Conservation (phyloP, 805 yeast species). For the Ogataea polymorpha region DNA sequence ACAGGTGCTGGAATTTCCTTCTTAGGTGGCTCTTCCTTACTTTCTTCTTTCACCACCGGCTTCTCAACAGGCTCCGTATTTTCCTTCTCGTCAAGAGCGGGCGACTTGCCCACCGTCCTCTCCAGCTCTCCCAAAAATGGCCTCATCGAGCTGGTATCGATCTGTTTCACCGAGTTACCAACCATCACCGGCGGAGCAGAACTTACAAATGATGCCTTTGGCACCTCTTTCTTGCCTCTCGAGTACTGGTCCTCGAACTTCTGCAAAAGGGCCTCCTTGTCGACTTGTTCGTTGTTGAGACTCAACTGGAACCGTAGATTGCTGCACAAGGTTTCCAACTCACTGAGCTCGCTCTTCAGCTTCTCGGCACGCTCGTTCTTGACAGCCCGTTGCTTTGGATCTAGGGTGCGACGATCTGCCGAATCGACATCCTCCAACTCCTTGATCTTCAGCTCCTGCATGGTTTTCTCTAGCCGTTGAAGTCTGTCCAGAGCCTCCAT, state of each 20-base stretch:
- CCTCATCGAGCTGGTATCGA: slow-evolving; percentile 21
- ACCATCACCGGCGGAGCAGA: slow-evolving; percentile 21
- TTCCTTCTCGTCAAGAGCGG: slow-evolving; percentile 12
- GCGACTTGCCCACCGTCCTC: slow-evolving; percentile 44
- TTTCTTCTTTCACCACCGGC: not conserved
- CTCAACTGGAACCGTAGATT: slow-evolving; percentile 27
- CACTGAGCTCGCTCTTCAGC: slow-evolving; percentile 23
- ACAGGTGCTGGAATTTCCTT: not conserved
- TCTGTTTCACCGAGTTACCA: slow-evolving; percentile 16
- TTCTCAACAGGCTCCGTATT: not conserved
- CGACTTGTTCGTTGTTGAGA: slow-evolving; percentile 21
- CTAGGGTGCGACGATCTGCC: slow-evolving; percentile 24
- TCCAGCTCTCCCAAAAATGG: slow-evolving; percentile 53
- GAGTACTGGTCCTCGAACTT: slow-evolving; percentile 30
- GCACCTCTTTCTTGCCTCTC: slow-evolving; percentile 27
- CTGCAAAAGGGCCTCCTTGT: slow-evolving; percentile 21
- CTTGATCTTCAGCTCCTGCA: slow-evolving; percentile 21
- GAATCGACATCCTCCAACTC: slow-evolving; percentile 15
- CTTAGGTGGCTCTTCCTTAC: not conserved
- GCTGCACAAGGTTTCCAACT: slow-evolving; percentile 26
- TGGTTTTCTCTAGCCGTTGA: slow-evolving; percentile 55
- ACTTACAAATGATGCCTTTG: slow-evolving; percentile 20
- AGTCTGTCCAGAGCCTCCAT: slow-evolving; percentile 68
- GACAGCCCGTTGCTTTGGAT: slow-evolving; percentile 24
- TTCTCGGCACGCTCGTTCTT: slow-evolving; percentile 19